Percentiles rank a stretch among this genome's conserved stretches.
Evolutionary conservation across 2,329 filamentous ascomycete species (phyloP).

Genomic region (Tolypocladium capitatum): DNA sequence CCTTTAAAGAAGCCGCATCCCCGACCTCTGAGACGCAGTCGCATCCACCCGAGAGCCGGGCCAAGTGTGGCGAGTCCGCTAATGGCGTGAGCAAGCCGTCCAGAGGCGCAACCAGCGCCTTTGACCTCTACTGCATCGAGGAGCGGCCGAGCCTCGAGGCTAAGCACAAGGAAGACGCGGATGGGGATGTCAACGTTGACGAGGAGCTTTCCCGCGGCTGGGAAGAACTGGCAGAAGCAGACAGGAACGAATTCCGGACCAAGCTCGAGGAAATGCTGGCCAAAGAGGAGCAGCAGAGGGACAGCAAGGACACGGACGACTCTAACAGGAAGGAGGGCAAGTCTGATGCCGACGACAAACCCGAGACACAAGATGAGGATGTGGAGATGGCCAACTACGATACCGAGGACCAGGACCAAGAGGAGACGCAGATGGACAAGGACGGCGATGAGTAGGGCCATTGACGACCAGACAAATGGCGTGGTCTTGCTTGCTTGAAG

Average conservation of each 20-base stretch:
- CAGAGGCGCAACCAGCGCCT: slow-evolving; percentile 33
- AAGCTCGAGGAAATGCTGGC: slow-evolving; percentile 14
- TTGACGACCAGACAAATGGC: neutral
- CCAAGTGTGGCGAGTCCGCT: slow-evolving; percentile 10
- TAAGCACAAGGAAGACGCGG: slow-evolving; percentile 26
- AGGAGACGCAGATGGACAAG: slow-evolving; percentile 21
- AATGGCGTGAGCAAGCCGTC: slow-evolving; percentile 28
- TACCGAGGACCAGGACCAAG: slow-evolving; percentile 21
- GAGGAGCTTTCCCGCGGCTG: slow-evolving; percentile 41
- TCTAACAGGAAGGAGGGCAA: slow-evolving; percentile 7
- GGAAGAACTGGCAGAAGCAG: slow-evolving; percentile 36
- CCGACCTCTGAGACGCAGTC: slow-evolving; percentile 37
- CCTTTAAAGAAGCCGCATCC: slow-evolving; percentile 32
- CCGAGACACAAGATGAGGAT: slow-evolving; percentile 30
- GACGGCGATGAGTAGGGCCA: slow-evolving; percentile 17
- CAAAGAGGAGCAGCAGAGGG: slow-evolving; percentile 11
- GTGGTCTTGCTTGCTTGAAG: neutral
- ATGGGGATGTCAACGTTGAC: slow-evolving; percentile 27
- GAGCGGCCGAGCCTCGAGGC: slow-evolving; percentile 29
- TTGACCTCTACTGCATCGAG: slow-evolving; percentile 42
- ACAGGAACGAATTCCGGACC: slow-evolving; percentile 35
- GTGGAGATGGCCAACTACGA: slow-evolving; percentile 36
- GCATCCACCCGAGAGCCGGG: slow-evolving; percentile 15
- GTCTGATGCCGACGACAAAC: slow-evolving; percentile 11
- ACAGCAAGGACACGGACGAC: slow-evolving; percentile 10